Evolutionary conservation across 108 stramenopile genomes (phyloP), one percentile per base, ranked within the genome.

Genomic region (Nitzschia sp.): DNA sequence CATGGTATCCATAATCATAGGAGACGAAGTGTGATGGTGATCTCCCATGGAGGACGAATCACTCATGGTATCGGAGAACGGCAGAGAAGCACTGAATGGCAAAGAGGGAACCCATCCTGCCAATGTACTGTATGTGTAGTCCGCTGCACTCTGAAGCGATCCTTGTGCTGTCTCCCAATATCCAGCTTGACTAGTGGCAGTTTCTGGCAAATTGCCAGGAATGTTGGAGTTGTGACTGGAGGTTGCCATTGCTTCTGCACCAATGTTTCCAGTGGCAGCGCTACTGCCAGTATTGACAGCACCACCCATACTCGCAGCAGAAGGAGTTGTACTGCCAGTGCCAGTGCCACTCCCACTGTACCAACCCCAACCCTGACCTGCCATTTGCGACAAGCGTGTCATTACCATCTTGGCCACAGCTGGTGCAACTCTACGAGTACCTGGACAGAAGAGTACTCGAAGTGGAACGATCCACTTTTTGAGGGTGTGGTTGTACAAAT

Each of bases 321-420:
- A 55, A 55, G 58, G 12, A 11, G 37, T 41, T 37, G 14, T 17
- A 59, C 40, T 59, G 39, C 22, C 25, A 54, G 1, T 59, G 39
- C 22, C 25, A 54, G 1, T 22, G 11, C 15, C 57, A 58, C 6
- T n/a, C 1, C 61, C 24, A 46, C 46, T 60, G 65, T 59, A 67
- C 65, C 57, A 61, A 0, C 57, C 57, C 65, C 57, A 74, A 7
- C 73, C 65, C 19, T 61, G 67, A 15, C 65, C 65, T 6, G 66
- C 73, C 34, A 67, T 42, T 43, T 74, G 54, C 12, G 63, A 65
- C 29, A 74, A 50, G 34, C 26, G 60, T 15, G 65, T 61, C 17
- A 66, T 51, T 0, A 74, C 73, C 73, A 74, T 74, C 11, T 8
- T 62, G 46, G 46, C 17, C 1, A 15, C 17, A 6, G 2, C 6